Conservation (phyloP, 352 stramenopile genomes). For the Phytophthora rubi region DNA sequence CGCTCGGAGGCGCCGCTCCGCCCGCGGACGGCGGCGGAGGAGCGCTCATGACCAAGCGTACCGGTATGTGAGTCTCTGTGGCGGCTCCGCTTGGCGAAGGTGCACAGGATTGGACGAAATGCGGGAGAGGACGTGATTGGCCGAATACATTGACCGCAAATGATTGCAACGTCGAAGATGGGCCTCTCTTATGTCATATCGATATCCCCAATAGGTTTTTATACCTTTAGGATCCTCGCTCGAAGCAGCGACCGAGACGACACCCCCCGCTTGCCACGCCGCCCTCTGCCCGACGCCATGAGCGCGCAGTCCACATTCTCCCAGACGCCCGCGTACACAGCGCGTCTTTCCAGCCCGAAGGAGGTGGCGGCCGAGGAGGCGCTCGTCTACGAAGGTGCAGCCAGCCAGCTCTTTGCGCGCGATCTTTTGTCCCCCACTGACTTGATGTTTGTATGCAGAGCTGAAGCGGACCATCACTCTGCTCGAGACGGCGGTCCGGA, state of each 20-base stretch:
- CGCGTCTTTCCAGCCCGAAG: constrained; percentile 44
- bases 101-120: too few species aligned
- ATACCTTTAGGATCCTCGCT: too few species aligned
- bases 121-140: too few species aligned
- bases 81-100: too few species aligned
- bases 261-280: not conserved
- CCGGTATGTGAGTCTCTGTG: too few species aligned
- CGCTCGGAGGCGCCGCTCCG: constrained; percentile 1
- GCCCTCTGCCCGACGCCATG: constrained; percentile 39
- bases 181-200: too few species aligned
- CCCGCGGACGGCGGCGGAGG: constrained; percentile 25
- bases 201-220: too few species aligned
- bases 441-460: constrained; percentile 48
- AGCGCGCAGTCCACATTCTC: constrained; percentile 81
- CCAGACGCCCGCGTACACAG: constrained; percentile 70
- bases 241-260: too few species aligned
- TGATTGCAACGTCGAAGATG: too few species aligned
- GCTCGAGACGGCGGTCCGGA: constrained; percentile 81
- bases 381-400: constrained; percentile 71
- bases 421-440: constrained; percentile 23
- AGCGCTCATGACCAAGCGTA: constrained; percentile 42
- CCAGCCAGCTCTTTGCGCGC: not conserved
- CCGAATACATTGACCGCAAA: too few species aligned
- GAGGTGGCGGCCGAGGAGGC: constrained; percentile 64
- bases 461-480: constrained; percentile 77